phyloP scores from a whole-genome alignment of 108 stramenopile species.

The Nitzschia palea region DNA sequence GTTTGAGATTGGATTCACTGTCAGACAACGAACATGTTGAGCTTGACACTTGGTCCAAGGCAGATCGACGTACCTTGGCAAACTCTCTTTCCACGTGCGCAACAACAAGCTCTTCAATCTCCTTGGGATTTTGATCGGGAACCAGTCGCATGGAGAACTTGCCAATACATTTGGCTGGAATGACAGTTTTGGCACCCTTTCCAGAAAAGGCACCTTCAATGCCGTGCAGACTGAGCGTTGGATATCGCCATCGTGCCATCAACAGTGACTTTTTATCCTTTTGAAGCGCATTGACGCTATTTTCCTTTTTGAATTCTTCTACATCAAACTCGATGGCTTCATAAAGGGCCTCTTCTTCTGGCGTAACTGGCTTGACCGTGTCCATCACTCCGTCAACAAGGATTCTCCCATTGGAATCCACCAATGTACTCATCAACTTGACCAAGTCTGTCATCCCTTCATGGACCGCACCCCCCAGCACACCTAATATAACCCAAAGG shows the following conservation, averaged over 20 bases:
- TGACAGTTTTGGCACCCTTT: slow-evolving; percentile 82
- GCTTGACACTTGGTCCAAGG: no score
- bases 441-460: slow-evolving; percentile 85
- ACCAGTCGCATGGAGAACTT: slow-evolving; percentile 86
- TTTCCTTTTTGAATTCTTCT: slow-evolving; percentile 61
- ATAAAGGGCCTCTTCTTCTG: slow-evolving; percentile 71
- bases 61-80: slow-evolving; percentile 40
- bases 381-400: slow-evolving; percentile 77
- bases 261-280: slow-evolving; percentile 65
- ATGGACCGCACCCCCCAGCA: slow-evolving; percentile 77
- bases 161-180: slow-evolving; percentile 72
- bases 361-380: slow-evolving; percentile 66
- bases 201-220: slow-evolving; percentile 85
- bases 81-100: slow-evolving; percentile 64
- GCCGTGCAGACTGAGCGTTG: slow-evolving; percentile 82
- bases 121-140: slow-evolving; percentile 70
- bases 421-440: slow-evolving; percentile 65
- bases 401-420: slow-evolving; percentile 71
- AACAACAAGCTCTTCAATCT: slow-evolving; percentile 55
- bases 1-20: no score
- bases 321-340: slow-evolving; percentile 73
- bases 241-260: slow-evolving; percentile 84
- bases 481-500: slow-evolving; percentile 6
- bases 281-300: slow-evolving; percentile 45
- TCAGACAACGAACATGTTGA: no score